Evolutionary conservation across 768 basidiomycete genomes (phyloP), one percentile per base, ranked within the genome.

Genomic region (Coprinopsis marcescibilis): DNA sequence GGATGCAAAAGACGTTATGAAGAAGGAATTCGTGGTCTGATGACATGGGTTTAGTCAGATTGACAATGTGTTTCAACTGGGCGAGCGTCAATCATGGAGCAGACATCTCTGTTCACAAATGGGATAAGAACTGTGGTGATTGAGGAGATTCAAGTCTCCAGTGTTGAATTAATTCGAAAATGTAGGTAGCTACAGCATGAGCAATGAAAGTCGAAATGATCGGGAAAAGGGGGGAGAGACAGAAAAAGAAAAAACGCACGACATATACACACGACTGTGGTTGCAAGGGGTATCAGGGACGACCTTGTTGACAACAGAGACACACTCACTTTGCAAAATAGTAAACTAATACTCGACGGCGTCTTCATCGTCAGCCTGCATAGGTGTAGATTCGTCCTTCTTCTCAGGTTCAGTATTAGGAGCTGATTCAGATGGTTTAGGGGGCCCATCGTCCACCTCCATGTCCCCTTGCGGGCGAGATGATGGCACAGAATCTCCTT

Each of bases 331-430:
- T 48, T 45, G 35, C 46, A 38, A 46, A n/a, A 53, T 37, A 37
- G 46, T 55, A 55, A 57, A 59, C 64, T 73, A 87, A 67, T 88
- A 89, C 66, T 89, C 86, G 36, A 89, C 84, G 10, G 84, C 86
- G 59, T 88, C 86, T 52, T 88, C 86, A 52, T 85, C 86, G 48
- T 87, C 84, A 40, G 78, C 81, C 53, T 75, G 78, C 66, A 77
- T 73, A 6, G 72, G 60, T 29, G 71, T 62, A 23, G 71, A 55
- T 46, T 80, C 77, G 41, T 79, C 78, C 56, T 79, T 78, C 57
- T 72, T 72, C 50, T 76, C 74, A 36, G 41, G 41, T 52, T 71
- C 72, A 38, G 58, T 50, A 49, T 58, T 57, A 45, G 74, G 69
- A 54, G 70, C 69, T 30, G 55, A 52, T 57, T 64, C 56, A 41